phyloP scores from a whole-genome alignment of 352 stramenopile genomes.

The Globisporangium cylindrosporum region DNA sequence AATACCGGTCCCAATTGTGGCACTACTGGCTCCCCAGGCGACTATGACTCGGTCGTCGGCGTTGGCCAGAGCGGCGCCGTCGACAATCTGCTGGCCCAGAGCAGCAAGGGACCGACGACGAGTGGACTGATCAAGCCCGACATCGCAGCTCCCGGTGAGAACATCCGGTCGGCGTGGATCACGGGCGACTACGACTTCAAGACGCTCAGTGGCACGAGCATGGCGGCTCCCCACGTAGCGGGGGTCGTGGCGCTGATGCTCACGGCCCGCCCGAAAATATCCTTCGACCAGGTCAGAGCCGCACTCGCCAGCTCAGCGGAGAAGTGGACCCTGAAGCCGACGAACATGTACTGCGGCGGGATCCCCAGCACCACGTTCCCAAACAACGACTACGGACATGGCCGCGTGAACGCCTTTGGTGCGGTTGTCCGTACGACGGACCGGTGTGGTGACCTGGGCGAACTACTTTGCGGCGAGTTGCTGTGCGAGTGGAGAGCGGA shows the following conservation, averaged over 20 bases:
- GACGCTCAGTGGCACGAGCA: conserved; percentile 15
- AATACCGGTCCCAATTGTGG: not conserved
- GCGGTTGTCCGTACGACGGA: not conserved
- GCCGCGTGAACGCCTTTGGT: not conserved
- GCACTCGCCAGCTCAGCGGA: not conserved
- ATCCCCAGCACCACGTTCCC: not conserved
- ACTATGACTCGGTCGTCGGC: not conserved
- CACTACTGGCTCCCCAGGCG: not conserved
- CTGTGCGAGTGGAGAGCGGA: not conserved
- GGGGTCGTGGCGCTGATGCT: conserved; percentile 12
- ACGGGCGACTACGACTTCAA: not conserved
- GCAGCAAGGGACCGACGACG: not conserved
- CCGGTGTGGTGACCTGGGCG: not conserved
- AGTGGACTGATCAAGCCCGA: not conserved
- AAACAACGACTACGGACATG: not conserved
- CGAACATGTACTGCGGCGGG: not conserved
- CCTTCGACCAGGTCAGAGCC: not conserved
- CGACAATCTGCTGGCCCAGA: not conserved
- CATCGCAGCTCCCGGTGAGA: not conserved
- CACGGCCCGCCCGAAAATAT: not conserved
- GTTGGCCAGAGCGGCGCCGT: not conserved
- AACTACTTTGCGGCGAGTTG: not conserved
- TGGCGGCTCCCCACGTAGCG: conserved; percentile 19
- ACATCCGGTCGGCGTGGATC: not conserved
- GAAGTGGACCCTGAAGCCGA: not conserved